A percentile compares a stretch with the other conserved stretches of the same genome.
Conservation (phyloP, 495 filamentous ascomycete species). For the Pseudotulostoma volvatum region DNA sequence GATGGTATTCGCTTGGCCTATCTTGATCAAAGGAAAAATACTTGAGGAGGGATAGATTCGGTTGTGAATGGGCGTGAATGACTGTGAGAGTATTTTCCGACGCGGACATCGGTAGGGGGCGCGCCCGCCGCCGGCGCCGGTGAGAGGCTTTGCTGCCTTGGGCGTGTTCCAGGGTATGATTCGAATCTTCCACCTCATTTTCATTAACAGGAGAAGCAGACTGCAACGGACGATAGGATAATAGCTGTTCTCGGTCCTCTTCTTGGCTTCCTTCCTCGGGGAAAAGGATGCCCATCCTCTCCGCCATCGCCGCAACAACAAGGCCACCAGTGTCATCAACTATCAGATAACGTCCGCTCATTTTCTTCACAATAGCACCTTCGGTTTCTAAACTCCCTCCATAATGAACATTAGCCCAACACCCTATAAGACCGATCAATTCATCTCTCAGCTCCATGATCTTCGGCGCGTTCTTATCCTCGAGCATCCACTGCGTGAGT, state of each 20-base stretch:
- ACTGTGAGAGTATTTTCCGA: constrained; percentile 71
- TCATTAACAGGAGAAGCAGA: not conserved
- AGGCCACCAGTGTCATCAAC: constrained; percentile 84
- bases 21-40: constrained; percentile 71
- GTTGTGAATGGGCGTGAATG: constrained; percentile 74
- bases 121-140: constrained; percentile 8
- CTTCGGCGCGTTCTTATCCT: constrained; percentile 57
- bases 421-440: constrained; percentile 53
- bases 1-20: constrained; percentile 52
- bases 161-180: constrained; percentile 4
- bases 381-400: constrained; percentile 20
- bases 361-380: constrained; percentile 13
- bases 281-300: constrained; percentile 77
- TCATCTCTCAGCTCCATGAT: constrained; percentile 87
- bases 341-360: constrained; percentile 65
- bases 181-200: not conserved
- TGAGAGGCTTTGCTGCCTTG: constrained; percentile 1
- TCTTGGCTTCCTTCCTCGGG: constrained; percentile 16
- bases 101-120: constrained; percentile 31
- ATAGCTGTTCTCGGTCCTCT: constrained; percentile 1
- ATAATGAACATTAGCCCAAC: constrained; percentile 48
- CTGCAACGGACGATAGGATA: not conserved
- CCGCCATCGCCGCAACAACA: constrained; percentile 73
- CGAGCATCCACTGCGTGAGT: constrained; percentile 55
- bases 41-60: constrained; percentile 70